phyloP scores from a whole-genome alignment of 768 basidiomycete species.

The Mrakia frigida region DNA sequence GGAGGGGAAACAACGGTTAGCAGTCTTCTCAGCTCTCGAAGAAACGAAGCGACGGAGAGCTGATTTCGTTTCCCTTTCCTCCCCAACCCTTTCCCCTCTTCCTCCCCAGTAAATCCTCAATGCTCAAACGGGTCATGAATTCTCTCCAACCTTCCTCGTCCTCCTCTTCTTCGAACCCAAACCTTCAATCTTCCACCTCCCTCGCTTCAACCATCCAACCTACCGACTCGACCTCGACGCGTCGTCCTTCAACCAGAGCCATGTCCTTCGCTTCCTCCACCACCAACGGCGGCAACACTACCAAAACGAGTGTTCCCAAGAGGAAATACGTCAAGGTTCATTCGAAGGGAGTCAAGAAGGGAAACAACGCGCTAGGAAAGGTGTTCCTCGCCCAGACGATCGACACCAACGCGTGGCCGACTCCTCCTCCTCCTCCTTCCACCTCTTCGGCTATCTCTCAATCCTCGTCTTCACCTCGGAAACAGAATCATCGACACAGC shows the following conservation, averaged over 20 bases:
- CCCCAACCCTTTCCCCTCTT: neutral
- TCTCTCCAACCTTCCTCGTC: conserved; percentile 11
- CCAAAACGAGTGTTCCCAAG: neutral
- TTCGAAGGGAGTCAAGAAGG: conserved; percentile 34
- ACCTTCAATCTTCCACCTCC: neutral
- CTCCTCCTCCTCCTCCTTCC: neutral
- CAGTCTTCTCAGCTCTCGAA: neutral
- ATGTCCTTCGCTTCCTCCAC: conserved; percentile 23
- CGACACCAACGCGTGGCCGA: conserved; percentile 31
- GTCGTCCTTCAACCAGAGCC: neutral
- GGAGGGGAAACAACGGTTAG: neutral
- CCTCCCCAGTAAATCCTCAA: conserved; percentile 5
- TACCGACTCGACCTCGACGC: neutral
- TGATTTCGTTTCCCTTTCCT: neutral
- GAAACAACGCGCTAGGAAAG: conserved; percentile 33
- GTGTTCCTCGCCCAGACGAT: conserved; percentile 41
- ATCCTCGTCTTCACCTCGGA: no score
- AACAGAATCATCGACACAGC: no score
- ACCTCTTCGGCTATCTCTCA: neutral
- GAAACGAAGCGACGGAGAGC: neutral
- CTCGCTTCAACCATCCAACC: neutral
- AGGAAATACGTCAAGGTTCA: conserved; percentile 22
- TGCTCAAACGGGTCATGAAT: conserved; percentile 19
- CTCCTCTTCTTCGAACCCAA: neutral
- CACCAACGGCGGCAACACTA: neutral